Conservation (phyloP, 129 eudicot species). For the Saussurea involucrata region DNA sequence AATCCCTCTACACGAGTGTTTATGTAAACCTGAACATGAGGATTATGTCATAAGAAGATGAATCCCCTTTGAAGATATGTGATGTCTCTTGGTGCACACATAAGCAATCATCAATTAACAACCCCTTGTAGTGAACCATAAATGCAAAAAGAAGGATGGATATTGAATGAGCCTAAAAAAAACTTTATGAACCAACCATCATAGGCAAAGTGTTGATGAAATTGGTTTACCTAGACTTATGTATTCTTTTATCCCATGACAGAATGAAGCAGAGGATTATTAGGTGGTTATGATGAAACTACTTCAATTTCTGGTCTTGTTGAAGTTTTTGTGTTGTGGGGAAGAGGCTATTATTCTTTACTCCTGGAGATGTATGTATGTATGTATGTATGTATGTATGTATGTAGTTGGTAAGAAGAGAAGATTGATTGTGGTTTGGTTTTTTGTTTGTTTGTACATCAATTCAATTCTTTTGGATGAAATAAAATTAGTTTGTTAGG, state of each 20-base stretch:
- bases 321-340: conserved; percentile 28
- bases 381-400: background rate
- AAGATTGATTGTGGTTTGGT: conserved; percentile 1
- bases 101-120: too few species aligned
- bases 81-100: too few species aligned
- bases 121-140: background rate
- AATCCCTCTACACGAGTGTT: too few species aligned
- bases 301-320: conserved; percentile 11
- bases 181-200: too few species aligned
- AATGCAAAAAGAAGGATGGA: background rate
- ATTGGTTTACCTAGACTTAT: background rate
- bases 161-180: too few species aligned
- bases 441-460: conserved; percentile 28
- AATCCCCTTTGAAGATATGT: too few species aligned
- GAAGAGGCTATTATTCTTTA: background rate
- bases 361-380: background rate
- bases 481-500: conserved; percentile 12
- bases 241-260: background rate
- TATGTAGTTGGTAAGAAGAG: background rate
- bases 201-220: too few species aligned
- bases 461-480: conserved; percentile 17
- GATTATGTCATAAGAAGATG: too few species aligned
- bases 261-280: background rate
- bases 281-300: conserved; percentile 15
- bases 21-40: too few species aligned